phyloP scores from a whole-genome alignment of 257 asterid genomes.

The Plectranthus barbatus region DNA sequence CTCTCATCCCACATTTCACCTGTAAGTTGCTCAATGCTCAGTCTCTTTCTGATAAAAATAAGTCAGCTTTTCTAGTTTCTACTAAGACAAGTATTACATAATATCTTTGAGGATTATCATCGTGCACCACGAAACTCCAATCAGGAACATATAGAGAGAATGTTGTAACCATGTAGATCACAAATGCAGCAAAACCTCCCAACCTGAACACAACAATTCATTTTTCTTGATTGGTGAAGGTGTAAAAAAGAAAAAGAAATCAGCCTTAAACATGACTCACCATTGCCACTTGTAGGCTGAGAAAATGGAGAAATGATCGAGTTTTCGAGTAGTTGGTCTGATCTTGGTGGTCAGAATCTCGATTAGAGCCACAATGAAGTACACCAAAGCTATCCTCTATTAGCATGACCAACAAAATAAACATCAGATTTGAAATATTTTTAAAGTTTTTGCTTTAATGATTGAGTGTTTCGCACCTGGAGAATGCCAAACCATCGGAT shows the following conservation, averaged over 20 bases:
- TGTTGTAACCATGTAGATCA: conserved; percentile 53
- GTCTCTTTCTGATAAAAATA: neutral
- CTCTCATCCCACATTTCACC: conserved; percentile 96
- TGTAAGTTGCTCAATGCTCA: conserved; percentile 8
- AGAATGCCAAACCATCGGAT: conserved; percentile 87
- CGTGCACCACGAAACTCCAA: conserved; percentile 47
- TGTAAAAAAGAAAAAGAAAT: neutral
- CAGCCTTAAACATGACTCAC: conserved; percentile 19
- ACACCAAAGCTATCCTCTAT: conserved; percentile 92
- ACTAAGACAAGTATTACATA: conserved; percentile 23
- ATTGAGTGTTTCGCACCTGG: conserved; percentile 35
- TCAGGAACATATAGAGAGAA: conserved; percentile 72
- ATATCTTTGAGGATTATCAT: conserved; percentile 25
- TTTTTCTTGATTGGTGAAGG: neutral
- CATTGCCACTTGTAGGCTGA: conserved; percentile 87
- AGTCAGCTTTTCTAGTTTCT: neutral
- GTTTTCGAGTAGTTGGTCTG: conserved; percentile 42
- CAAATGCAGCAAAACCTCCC: conserved; percentile 60
- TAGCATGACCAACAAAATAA: neutral
- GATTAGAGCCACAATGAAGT: conserved; percentile 63
- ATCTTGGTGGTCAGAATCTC: conserved; percentile 65
- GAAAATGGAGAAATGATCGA: conserved; percentile 55
- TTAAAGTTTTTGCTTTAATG: neutral
- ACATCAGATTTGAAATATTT: neutral
- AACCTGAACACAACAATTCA: conserved; percentile 28